Percentiles rank a stretch among this genome's conserved stretches.
Evolutionary conservation across 1,284 basidiomycete species (phyloP).

Genomic region (Anthracocystis setariae): DNA sequence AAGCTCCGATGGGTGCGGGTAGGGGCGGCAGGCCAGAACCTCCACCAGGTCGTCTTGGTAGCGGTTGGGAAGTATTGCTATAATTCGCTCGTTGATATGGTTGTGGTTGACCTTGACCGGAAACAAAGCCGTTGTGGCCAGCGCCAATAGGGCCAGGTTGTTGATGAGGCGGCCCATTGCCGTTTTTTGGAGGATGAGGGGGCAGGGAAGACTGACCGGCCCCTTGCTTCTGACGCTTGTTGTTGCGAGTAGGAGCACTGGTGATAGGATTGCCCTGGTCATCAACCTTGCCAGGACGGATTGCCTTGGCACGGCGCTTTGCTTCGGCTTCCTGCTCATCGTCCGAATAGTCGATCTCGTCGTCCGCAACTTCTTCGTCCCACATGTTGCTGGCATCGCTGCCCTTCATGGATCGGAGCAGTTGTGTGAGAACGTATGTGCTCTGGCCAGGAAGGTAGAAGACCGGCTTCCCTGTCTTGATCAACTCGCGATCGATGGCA

Average conservation of each 20-base stretch:
- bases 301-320: constrained; percentile 69
- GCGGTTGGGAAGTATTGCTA: constrained; percentile 3
- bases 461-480: constrained; percentile 68
- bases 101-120: constrained; percentile 3
- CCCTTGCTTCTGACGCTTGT: constrained; percentile 43
- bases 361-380: constrained; percentile 85
- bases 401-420: constrained; percentile 75
- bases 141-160: constrained; percentile 1
- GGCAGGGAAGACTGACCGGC: constrained; percentile 8
- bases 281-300: constrained; percentile 27
- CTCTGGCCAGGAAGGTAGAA: constrained; percentile 82
- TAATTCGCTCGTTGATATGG: constrained; percentile 11
- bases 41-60: constrained; percentile 13
- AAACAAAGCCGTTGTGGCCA: not conserved
- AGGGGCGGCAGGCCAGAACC: constrained; percentile 11
- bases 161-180: constrained; percentile 3
- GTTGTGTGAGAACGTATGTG: constrained; percentile 79
- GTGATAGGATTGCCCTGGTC: constrained; percentile 36
- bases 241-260: constrained; percentile 6
- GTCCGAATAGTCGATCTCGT: constrained; percentile 88
- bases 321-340: constrained; percentile 83
- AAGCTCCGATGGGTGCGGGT: constrained; percentile 8
- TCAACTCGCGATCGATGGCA: constrained; percentile 59
- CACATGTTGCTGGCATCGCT: constrained; percentile 91
- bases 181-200: constrained; percentile 12